Base-by-base conservation (phyloP, 345 rosid species). In the Lepidium sativum region DNA sequence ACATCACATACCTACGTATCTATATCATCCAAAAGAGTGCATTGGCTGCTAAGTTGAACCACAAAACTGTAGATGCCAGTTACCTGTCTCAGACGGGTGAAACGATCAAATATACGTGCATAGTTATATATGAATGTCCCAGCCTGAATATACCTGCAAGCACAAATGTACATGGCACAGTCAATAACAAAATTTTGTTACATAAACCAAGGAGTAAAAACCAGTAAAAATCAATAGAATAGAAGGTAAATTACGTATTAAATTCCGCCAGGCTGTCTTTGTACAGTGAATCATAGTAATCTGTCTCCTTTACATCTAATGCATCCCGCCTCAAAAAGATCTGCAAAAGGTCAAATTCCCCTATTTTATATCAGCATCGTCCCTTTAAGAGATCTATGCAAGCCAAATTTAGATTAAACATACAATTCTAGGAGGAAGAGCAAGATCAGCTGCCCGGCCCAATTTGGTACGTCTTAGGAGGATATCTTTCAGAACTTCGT, bases 401-500 rank as follows among this genome's bases (percentile, higher is more conserved):
- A 27, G 31, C 63, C 6, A 45, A 42, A 23, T 27, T 51, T 16
- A 40, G 47, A 12, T 41, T 18, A 37, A 50, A 72, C 87, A 75
- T 79, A 94, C 97, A 45, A 86, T 82, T 78, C 92, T 84, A 3
- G 99, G 95, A 73, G 99, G 97, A 80, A 94, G 95, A 15, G 97
- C 97, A 58, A 94, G 99, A 82, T 94, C 99, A 60, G 99, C 84
- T 70, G 99, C 97, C 68, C 99, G 81, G 72, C 96, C 97, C 45
- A 72, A 82, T 73, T 94, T 94, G 14, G 99, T 94, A 65, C 99
- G 96, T 63, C 99, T 84, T 62, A 94, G 63, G 69, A 90, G 71
- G 8, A 88, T 78, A 53, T 77, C 81, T 57, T 76, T 88, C 73
- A 94, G 58, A 52, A 94, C 81, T 71, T 89, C 90, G 74, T 90